Base-by-base conservation (phyloP, 306 rosid species). In the Ormosia semicastrata region DNA sequence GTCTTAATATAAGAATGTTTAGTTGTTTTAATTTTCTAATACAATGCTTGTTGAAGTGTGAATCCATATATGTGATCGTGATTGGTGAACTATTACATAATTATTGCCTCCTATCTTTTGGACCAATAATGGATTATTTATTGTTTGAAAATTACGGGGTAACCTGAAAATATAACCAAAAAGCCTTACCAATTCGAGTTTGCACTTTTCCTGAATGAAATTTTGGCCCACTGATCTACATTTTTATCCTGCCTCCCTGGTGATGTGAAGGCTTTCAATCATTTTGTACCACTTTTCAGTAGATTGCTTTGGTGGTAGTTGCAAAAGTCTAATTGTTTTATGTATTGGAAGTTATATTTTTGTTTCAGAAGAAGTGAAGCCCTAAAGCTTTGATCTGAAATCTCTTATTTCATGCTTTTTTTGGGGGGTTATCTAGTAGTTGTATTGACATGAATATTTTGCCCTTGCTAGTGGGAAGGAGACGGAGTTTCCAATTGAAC, bases 401-500 rank as follows among this genome's bases (percentile, higher is more conserved):
- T 32, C 9, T 24, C 66, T 80, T 6, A 39, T n/a, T 76, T 76
- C 0, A 39, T 77, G 7, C 29, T 17, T 66, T 12, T 77, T 50
- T 11, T 7, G 10, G 8, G 10, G 54, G 5, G 57, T 18, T 34
- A 36, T 76, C 62, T 65, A 78, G 29, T 66, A 8, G 24, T 66
- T 11, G 24, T 33, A 36, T 44, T 83, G 76, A 83, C 84, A 52
- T 58, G 34, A 63, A 3, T 71, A 34, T 81, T 57, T 68, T 54
- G 37, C 44, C 65, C 11, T 77, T 86, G 84, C 13, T 85, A 94
- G 98, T 59, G 98, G 98, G 63, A 90, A 92, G 87, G 97, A 94
- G 91, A 86, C 92, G 0, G 98, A 94, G 88, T 94, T 94, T 82
- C 95, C 89, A 40, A 94, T 94, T 79, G 98, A 94, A 82, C 97